A percentile compares a stretch with the other conserved stretches of the same genome.
phyloP scores from a whole-genome alignment of 352 stramenopile genomes.

The Pythium periplocum region DNA sequence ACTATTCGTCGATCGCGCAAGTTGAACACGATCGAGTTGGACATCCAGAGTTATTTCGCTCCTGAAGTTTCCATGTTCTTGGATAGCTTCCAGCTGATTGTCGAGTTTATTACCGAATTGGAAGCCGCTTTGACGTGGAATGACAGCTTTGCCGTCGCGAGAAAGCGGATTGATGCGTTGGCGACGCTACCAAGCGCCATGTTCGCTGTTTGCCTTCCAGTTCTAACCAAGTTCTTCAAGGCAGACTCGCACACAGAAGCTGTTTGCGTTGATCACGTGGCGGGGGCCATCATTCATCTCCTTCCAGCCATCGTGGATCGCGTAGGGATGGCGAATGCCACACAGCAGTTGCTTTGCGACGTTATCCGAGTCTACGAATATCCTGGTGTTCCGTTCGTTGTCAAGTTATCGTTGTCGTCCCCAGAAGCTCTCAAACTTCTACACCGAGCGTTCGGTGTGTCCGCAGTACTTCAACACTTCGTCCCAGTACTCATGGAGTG shows the following conservation, averaged over 20 bases:
- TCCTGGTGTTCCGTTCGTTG: conserved; percentile 26
- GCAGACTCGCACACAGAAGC: conserved; percentile 29
- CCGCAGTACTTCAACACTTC: conserved; percentile 42
- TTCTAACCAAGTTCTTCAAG: conserved; percentile 53
- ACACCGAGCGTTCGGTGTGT: conserved; percentile 28
- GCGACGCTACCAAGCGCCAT: conserved; percentile 30
- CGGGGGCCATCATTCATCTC: conserved; percentile 54
- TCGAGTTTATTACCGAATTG: conserved; percentile 32
- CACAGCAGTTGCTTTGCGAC: conserved; percentile 32
- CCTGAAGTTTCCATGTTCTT: no score
- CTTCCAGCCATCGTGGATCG: conserved; percentile 36
- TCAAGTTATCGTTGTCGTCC: conserved; percentile 38
- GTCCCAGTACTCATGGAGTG: conserved; percentile 66
- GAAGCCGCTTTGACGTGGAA: conserved; percentile 32
- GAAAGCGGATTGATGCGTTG: conserved; percentile 30
- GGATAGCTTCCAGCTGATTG: no score
- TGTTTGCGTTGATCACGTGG: conserved; percentile 36
- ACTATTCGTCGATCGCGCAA: no score
- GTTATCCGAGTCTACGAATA: conserved; percentile 58
- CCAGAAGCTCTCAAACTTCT: conserved; percentile 40
- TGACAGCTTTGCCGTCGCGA: conserved; percentile 29
- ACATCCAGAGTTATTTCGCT: no score
- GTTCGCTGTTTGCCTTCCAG: conserved; percentile 45
- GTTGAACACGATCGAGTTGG: no score
- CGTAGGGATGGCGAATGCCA: conserved; percentile 26